A percentile compares a stretch with the other conserved stretches of the same genome.
phyloP scores from a whole-genome alignment of 2,329 filamentous ascomycete genomes.

The Colletotrichum costaricense region DNA sequence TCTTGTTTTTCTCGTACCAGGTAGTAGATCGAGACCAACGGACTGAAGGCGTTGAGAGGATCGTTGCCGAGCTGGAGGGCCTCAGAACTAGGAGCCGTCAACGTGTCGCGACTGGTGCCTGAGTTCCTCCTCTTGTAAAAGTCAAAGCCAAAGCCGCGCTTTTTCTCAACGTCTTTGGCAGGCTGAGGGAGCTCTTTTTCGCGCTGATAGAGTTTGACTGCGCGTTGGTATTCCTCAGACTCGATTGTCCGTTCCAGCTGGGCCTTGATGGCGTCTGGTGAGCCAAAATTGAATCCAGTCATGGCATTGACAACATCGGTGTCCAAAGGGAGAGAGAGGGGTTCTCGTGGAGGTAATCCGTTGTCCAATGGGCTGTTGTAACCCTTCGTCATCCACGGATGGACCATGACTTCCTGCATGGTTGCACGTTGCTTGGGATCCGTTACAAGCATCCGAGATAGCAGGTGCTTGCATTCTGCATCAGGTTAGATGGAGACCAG shows the following conservation, averaged over 20 bases:
- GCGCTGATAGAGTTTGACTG: constrained; percentile 76
- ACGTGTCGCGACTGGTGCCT: constrained; percentile 86
- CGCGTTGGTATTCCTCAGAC: constrained; percentile 92
- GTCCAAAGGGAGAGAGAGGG: constrained; percentile 87
- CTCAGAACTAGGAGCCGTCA: constrained; percentile 86
- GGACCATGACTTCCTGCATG: constrained; percentile 91
- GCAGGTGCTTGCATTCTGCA: constrained; percentile 90
- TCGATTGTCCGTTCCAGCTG: constrained; percentile 89
- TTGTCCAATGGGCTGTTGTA: constrained; percentile 90
- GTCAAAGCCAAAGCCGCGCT: constrained; percentile 88
- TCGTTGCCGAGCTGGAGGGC: constrained; percentile 85
- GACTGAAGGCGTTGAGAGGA: constrained; percentile 92
- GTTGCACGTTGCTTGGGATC: constrained; percentile 89
- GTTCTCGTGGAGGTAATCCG: constrained; percentile 84
- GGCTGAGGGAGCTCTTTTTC: constrained; percentile 71
- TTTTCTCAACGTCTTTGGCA: constrained; percentile 79
- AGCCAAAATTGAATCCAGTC: constrained; percentile 98
- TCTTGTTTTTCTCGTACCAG: constrained; percentile 95
- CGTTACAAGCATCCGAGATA: constrained; percentile 95
- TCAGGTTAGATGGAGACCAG: constrained; percentile 46
- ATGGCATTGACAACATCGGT: constrained; percentile 87
- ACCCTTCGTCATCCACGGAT: constrained; percentile 96
- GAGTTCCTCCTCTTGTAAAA: constrained; percentile 97
- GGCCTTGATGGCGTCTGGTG: constrained; percentile 82
- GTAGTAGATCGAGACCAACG: constrained; percentile 93